phyloP scores from a whole-genome alignment of 371 early-diverging fungal genomes.

The Rhizopus delemar region DNA sequence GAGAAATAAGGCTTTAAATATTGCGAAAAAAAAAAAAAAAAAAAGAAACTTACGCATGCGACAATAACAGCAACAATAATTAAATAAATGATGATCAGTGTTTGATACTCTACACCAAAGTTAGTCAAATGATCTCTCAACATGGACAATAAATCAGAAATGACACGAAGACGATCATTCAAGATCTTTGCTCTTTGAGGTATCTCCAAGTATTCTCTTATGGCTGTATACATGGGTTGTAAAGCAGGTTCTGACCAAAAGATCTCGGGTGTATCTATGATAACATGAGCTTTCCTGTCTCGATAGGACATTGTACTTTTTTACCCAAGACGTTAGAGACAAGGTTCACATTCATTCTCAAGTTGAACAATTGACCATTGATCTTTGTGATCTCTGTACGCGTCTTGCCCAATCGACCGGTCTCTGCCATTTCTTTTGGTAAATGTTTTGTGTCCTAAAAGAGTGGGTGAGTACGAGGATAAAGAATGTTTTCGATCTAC shows the following conservation, averaged over 20 bases:
- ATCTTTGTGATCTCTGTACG: constrained; percentile 79
- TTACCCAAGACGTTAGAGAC: constrained; percentile 58
- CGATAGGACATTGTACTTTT: too few relatives aligned
- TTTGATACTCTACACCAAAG: constrained; percentile 65
- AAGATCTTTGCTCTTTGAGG: constrained; percentile 81
- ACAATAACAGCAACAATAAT: constrained; percentile 64
- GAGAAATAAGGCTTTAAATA: too few relatives aligned
- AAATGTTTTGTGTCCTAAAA: constrained; percentile 50
- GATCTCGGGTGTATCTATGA: constrained; percentile 55
- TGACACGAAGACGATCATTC: constrained; percentile 79
- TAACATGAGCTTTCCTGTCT: background rate
- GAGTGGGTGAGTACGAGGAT: background rate
- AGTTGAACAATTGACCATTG: constrained; percentile 70
- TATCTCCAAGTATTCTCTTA: constrained; percentile 73
- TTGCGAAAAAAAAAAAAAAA: background rate
- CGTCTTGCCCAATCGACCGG: constrained; percentile 48
- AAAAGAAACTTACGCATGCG: constrained; percentile 54
- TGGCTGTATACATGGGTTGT: constrained; percentile 56
- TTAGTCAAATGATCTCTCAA: constrained; percentile 72
- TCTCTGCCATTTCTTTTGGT: constrained; percentile 55
- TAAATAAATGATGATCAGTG: constrained; percentile 67
- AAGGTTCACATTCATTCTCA: constrained; percentile 61
- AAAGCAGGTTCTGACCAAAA: constrained; percentile 60
- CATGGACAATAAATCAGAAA: constrained; percentile 84
- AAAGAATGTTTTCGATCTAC: constrained; percentile 18